Conservation (phyloP, 2,329 filamentous ascomycete species). For the Hansfordia pulvinata region DNA sequence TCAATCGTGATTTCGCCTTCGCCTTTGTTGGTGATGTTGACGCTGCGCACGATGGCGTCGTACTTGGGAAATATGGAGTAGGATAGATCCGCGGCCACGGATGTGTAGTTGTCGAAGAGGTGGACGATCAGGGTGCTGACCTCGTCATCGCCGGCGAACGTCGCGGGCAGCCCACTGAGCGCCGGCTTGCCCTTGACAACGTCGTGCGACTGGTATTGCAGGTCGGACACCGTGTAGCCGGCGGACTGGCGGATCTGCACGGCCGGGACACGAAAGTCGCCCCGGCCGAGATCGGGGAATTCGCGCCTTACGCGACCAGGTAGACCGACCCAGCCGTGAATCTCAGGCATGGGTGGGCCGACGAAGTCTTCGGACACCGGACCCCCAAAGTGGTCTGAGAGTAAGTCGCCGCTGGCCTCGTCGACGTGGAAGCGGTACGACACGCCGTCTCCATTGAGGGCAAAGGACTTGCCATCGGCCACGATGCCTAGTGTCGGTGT, state of each 20-base stretch:
- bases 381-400: conserved; percentile 49
- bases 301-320: conserved; percentile 41
- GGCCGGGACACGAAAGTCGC: conserved; percentile 48
- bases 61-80: conserved; percentile 51
- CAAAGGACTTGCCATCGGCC: conserved; percentile 39
- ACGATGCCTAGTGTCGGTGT: conserved; percentile 39
- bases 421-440: conserved; percentile 54
- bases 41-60: conserved; percentile 47
- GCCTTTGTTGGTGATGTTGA: conserved; percentile 46
- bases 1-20: conserved; percentile 36
- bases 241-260: conserved; percentile 44
- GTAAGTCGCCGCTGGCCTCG: conserved; percentile 36
- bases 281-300: conserved; percentile 49
- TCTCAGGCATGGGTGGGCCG: conserved; percentile 26
- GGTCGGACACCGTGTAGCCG: conserved; percentile 43
- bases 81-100: conserved; percentile 41
- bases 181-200: conserved; percentile 40
- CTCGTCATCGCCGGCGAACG: conserved; percentile 39
- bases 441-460: conserved; percentile 38
- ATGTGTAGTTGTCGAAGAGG: conserved; percentile 43
- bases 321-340: conserved; percentile 39
- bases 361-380: conserved; percentile 33
- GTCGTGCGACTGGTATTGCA: conserved; percentile 44
- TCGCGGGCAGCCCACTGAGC: conserved; percentile 42
- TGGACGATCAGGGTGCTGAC: conserved; percentile 45